Base-by-base conservation (phyloP, 2,329 filamentous ascomycete species). In the Microdochium nivale region DNA sequence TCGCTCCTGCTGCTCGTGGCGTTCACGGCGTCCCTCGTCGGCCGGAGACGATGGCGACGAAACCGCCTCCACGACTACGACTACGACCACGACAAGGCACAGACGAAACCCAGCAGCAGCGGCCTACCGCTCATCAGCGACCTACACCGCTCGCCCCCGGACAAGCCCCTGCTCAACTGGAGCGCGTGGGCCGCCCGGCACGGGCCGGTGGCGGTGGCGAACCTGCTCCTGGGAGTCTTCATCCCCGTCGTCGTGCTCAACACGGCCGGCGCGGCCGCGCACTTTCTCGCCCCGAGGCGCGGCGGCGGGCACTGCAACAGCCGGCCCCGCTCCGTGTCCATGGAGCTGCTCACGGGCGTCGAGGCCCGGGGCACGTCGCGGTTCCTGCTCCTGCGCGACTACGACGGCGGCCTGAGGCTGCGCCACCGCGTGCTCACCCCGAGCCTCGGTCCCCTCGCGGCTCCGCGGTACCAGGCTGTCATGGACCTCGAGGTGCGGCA, bases 361-460 rank as follows among this genome's bases (percentile, higher is more conserved):
- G 40, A 44, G 13, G 9, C 21, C 7, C 3, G 7, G 14, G 40
- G 40, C 16, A 21, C 21, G 40, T 44, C 40, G 5, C 21, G 19
- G 19, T 44, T 44, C 46, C 24, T 23, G 10, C 46, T 47, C n/a
- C n/a, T 47, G 46, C 46, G 19, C 46, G 33, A 50, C 33, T 50
- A 50, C 23, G 35, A 50, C 33, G 33, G n/a, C 33, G 16, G 48
- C 19, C 25, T 32, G 43, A 48, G 32, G 43, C 43, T 48, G 16
- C 50, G 46, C 27, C 50, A 51, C 13, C 50, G 50, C 3, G 33
- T 51, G 3, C 14, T 48, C 5, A n/a, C 50, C 4, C 50, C 50
- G 9, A 48, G 40, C 13, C 50, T 51, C 37, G 50, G 40, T 10
- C 24, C 27, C 9, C 40, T 27, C 19, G 50, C 50, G 10, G 43